Evolutionary conservation across 2,329 filamentous ascomycete genomes (phyloP).

Genomic region (Neobulgaria alba): DNA sequence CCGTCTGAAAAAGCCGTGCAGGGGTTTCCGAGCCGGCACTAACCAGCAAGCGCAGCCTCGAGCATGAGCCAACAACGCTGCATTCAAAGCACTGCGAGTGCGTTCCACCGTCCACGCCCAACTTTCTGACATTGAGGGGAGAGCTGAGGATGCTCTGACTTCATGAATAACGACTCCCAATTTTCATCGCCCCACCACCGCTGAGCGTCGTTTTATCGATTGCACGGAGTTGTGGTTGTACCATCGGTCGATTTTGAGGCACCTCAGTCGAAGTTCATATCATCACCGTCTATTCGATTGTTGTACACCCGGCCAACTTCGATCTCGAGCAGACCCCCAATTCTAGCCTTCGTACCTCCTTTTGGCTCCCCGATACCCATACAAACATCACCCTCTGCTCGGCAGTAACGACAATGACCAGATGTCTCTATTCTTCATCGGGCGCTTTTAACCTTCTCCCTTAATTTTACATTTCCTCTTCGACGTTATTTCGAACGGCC

Average conservation of each 20-base stretch:
- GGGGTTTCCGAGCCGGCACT: too few relatives aligned
- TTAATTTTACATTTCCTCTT: conserved; percentile 23
- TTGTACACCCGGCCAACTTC: conserved; percentile 6
- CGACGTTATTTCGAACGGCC: conserved; percentile 16
- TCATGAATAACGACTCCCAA: conserved; percentile 2
- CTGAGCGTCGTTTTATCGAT: neutral
- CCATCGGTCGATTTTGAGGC: neutral
- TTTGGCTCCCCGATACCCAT: conserved; percentile 2
- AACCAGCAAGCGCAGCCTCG: neutral
- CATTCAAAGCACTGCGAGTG: too few relatives aligned
- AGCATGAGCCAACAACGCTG: neutral
- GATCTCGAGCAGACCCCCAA: conserved; percentile 6
- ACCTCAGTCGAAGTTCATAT: neutral
- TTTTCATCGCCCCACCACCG: neutral
- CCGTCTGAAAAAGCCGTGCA: neutral
- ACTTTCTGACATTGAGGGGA: neutral
- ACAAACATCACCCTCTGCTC: conserved; percentile 14
- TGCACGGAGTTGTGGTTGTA: neutral
- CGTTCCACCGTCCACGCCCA: neutral
- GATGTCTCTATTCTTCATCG: conserved; percentile 28
- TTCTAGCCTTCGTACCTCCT: conserved; percentile 5
- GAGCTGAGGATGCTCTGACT: conserved; percentile 6
- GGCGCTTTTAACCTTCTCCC: conserved; percentile 30
- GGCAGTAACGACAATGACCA: conserved; percentile 30
- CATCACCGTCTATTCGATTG: conserved; percentile 1